phyloP scores from a whole-genome alignment of 208 protist genomes.

The Kentomonas sorsogonicus region DNA sequence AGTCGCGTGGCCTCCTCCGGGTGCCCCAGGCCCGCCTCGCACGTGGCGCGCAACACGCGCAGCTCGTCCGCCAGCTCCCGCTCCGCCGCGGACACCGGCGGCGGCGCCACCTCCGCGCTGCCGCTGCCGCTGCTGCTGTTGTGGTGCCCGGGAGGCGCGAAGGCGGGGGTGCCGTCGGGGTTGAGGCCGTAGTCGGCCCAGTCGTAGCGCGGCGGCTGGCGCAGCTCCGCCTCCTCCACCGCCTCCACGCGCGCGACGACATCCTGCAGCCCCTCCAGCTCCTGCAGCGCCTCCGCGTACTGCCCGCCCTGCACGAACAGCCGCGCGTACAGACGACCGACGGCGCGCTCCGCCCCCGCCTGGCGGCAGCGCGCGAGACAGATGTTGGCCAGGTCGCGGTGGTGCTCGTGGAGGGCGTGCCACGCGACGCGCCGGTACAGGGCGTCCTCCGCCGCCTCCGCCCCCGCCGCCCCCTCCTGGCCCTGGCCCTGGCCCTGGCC shows the following conservation, averaged over 20 bases:
- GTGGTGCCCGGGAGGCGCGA: no score
- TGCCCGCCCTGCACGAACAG: slow-evolving; percentile 72
- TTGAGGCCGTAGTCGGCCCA: background rate
- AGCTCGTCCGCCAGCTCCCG: slow-evolving; percentile 26
- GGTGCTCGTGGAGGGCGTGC: slow-evolving; percentile 58
- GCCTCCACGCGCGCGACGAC: background rate
- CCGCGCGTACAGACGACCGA: slow-evolving; percentile 68
- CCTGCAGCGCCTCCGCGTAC: slow-evolving; percentile 50
- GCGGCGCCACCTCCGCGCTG: background rate
- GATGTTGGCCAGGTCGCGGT: slow-evolving; percentile 67
- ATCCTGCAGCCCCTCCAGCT: slow-evolving; percentile 25
- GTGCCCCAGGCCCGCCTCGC: slow-evolving; percentile 45
- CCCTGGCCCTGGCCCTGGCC: background rate
- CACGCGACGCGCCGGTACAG: slow-evolving; percentile 38
- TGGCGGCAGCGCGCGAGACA: slow-evolving; percentile 50
- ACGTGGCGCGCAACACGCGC: slow-evolving; percentile 58
- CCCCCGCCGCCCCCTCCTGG: background rate
- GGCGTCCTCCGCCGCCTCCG: slow-evolving; percentile 12
- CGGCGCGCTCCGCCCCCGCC: slow-evolving; percentile 15
- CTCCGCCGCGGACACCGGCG: slow-evolving; percentile 1
- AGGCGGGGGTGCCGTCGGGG: no score
- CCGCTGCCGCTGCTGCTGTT: background rate
- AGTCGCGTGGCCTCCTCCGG: slow-evolving; percentile 34
- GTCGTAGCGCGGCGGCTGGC: background rate
- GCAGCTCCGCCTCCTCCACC: background rate